Conservation (phyloP, 495 filamentous ascomycete species). For the Aspergillus leporis region DNA sequence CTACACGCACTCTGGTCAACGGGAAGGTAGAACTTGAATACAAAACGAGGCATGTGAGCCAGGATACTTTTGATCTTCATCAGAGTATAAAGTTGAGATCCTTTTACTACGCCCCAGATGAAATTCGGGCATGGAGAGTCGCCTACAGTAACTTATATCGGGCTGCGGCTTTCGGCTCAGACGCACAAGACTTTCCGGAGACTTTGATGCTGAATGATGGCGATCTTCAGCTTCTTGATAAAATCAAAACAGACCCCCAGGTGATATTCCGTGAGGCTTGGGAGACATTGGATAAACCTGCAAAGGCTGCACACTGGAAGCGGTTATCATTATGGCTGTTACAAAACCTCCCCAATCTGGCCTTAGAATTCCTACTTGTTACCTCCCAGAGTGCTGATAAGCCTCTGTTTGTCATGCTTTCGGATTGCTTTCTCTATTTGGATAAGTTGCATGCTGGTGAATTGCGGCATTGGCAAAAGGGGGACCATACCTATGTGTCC, state of each 20-base stretch:
- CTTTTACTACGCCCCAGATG: constrained; percentile 6
- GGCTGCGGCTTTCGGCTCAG: constrained; percentile 23
- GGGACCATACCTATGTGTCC: constrained; percentile 22
- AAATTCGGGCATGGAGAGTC: constrained; percentile 22
- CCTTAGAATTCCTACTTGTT: constrained; percentile 48
- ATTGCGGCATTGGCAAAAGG: constrained; percentile 23
- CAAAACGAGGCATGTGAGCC: constrained; percentile 6
- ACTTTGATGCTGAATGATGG: constrained; percentile 18
- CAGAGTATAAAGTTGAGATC: constrained; percentile 16
- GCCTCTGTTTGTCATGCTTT: constrained; percentile 51
- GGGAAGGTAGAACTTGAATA: neutral
- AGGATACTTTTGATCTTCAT: constrained; percentile 5
- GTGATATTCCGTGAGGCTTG: constrained; percentile 46
- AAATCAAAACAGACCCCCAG: constrained; percentile 24
- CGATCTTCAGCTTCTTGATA: constrained; percentile 26
- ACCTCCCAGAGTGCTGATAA: constrained; percentile 42
- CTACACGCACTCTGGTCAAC: neutral
- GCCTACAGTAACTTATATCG: constrained; percentile 28
- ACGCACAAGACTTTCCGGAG: constrained; percentile 16
- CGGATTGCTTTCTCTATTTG: constrained; percentile 53
- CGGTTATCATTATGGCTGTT: constrained; percentile 54
- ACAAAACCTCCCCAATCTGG: constrained; percentile 38
- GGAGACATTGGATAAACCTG: constrained; percentile 26
- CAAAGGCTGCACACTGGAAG: constrained; percentile 48
- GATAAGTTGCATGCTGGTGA: constrained; percentile 27